A percentile compares a stretch with the other conserved stretches of the same genome.
These are phyloP conservation scores for Sordaria brevicollis DNA, from an alignment of 495 filamentous ascomycete genomes.

Conservation along the genomic window DNA sequence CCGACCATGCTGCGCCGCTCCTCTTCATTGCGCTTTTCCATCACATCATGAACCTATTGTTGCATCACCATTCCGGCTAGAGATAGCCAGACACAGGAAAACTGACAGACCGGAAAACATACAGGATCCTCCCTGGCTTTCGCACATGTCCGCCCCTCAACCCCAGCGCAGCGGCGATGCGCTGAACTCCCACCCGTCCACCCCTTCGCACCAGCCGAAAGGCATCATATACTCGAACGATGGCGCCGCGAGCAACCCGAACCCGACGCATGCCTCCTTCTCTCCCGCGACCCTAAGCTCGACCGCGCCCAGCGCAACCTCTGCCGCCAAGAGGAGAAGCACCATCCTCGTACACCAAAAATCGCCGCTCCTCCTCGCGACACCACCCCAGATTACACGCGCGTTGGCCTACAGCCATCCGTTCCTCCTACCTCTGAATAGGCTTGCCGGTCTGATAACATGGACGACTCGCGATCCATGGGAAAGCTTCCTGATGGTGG, in stretches of 20 bases:
- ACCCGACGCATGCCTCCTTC: conserved; percentile 43
- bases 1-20: conserved; percentile 2
- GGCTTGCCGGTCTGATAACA: conserved; percentile 69
- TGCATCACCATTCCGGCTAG: background rate
- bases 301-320: conserved; percentile 36
- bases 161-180: conserved; percentile 22
- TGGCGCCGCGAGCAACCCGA: conserved; percentile 16
- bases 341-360: conserved; percentile 95
- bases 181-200: conserved; percentile 16
- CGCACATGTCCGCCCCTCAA: conserved; percentile 38
- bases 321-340: conserved; percentile 66
- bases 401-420: conserved; percentile 91
- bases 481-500: conserved; percentile 89
- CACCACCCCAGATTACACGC: conserved; percentile 84
- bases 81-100: conserved; percentile 4
- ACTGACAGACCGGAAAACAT: conserved; percentile 11
- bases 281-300: conserved; percentile 69
- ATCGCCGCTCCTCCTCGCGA: conserved; percentile 83
- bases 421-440: conserved; percentile 79
- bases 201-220: conserved; percentile 13
- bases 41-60: conserved; percentile 1
- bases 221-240: conserved; percentile 16
- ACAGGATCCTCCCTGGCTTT: conserved; percentile 38
- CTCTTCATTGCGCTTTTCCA: background rate
- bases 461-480: conserved; percentile 91